A percentile compares a stretch with the other conserved stretches of the same genome.
Evolutionary conservation across 805 yeast genomes (phyloP).

Genomic region (Lachancea sp.): DNA sequence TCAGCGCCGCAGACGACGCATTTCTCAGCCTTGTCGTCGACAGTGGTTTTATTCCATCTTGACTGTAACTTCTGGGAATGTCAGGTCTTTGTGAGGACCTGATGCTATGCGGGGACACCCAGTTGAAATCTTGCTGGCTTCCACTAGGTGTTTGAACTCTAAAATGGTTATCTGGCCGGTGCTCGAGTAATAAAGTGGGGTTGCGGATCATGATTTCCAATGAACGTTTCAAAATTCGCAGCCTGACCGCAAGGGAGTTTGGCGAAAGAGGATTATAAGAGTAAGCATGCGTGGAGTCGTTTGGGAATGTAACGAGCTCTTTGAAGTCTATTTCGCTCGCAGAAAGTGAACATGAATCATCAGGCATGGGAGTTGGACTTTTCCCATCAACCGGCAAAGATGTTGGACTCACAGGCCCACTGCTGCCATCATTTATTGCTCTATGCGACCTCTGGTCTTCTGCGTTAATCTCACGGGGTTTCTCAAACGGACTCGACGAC

Average conservation of each 20-base stretch:
- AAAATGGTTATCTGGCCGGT: constrained; percentile 6
- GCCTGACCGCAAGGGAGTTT: constrained; percentile 66
- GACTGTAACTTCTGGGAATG: constrained; percentile 4
- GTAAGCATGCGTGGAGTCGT: constrained; percentile 76
- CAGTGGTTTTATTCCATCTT: constrained; percentile 19
- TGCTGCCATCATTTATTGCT: not conserved
- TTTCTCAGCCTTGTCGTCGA: constrained; percentile 19
- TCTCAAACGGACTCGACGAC: not conserved
- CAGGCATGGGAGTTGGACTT: not conserved
- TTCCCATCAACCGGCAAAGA: not conserved
- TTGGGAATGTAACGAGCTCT: constrained; percentile 59
- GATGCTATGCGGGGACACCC: not conserved
- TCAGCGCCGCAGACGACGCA: constrained; percentile 37
- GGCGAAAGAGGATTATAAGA: constrained; percentile 81
- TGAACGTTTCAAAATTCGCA: constrained; percentile 69
- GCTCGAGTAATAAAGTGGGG: constrained; percentile 36
- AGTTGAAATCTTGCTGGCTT: constrained; percentile 5
- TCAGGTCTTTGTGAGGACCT: not conserved
- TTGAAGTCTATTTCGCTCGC: constrained; percentile 27
- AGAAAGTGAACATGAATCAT: constrained; percentile 1
- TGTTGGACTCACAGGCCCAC: not conserved
- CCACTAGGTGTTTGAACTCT: constrained; percentile 7
- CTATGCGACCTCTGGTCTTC: not conserved
- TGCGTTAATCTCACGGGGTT: not conserved
- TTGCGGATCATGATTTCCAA: constrained; percentile 64